Base-by-base conservation (phyloP, 2,329 filamentous ascomycete genomes). In the Allantophomopsis lycopodina region DNA sequence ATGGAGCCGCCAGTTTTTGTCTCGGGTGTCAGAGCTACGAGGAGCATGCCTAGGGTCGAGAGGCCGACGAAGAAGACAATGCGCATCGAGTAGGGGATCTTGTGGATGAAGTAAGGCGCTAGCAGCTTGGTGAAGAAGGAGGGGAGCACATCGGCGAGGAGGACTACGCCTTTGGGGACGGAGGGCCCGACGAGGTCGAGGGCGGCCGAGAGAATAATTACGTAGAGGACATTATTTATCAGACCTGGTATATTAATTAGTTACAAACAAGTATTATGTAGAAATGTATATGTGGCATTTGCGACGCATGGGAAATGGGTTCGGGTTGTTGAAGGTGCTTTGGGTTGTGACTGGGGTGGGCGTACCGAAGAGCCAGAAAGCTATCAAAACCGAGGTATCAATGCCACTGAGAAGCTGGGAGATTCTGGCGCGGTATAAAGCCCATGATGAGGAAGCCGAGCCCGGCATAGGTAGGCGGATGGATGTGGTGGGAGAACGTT, bases 221-320 rank as follows among this genome's bases (percentile, higher is more conserved):
- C 89, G 61, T 95, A 96, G 62, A 95, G 82, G 50, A 96, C 85
- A 64, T 96, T 96, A 62, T 98, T 96, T 57, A 96, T 91, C 14
- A 91, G 65, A 39, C 85, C 85, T 89, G 36, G n/a, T n/a, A n/a
- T n/a, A n/a, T n/a, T n/a, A 37, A 35, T n/a, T 15, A 30, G 23
- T 28, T n/a, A n/a, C 11, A 28, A 8, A 6, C 8, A 35, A 12
- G 18, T 8, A 13, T 17, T 17, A 5, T 12, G 7, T 15, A 34
- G 11, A 5, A 34, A 34, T 4, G 11, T 15, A 15, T n/a, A 2
- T 5, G 14, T 3, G 32, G 7, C 15, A 35, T 15, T 37, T 13
- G 16, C 7, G 12, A 16, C 23, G 11, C 5, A 28, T 3, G 10
- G 23, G 23, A 28, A 3, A 28, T 28, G 8, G 23, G 23, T 20